These are phyloP conservation scores for Zea luxurians DNA, from an alignment of 176 grass and related monocot species.

Conservation along the genomic window DNA sequence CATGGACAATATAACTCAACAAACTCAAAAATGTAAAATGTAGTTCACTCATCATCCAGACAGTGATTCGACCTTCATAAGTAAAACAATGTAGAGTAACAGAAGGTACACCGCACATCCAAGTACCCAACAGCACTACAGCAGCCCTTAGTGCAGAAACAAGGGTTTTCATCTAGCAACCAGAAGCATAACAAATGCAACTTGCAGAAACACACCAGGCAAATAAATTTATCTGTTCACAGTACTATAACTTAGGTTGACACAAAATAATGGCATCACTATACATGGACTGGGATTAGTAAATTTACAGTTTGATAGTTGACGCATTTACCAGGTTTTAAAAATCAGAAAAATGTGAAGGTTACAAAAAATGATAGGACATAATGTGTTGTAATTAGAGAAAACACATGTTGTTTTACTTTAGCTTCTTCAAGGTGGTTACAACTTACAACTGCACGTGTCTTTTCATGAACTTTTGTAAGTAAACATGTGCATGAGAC, in stretches of 20 bases:
- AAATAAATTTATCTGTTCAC: background rate
- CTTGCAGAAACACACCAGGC: background rate
- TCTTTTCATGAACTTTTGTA: background rate
- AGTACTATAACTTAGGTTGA: background rate
- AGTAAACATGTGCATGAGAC: background rate
- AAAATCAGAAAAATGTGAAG: background rate
- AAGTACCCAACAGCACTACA: background rate
- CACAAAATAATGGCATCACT: background rate
- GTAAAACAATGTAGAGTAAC: background rate
- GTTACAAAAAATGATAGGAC: conserved; percentile 3
- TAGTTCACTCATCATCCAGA: conserved; percentile 17
- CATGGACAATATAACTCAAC: background rate
- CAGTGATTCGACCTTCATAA: background rate
- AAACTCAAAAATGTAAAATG: conserved; percentile 26
- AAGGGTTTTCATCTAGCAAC: conserved; percentile 12
- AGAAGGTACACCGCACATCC: background rate
- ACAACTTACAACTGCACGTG: background rate
- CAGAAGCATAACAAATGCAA: conserved; percentile 4
- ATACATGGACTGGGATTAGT: background rate
- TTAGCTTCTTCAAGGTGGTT: background rate
- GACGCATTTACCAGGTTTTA: background rate
- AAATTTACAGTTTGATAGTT: background rate
- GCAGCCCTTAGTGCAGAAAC: background rate
- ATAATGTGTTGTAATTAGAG: background rate
- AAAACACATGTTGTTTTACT: background rate